Percentiles rank a stretch among this genome's conserved stretches.
Evolutionary conservation across 371 early-diverging fungal species (phyloP).

Genomic region (Syncephalastrum monosporum): DNA sequence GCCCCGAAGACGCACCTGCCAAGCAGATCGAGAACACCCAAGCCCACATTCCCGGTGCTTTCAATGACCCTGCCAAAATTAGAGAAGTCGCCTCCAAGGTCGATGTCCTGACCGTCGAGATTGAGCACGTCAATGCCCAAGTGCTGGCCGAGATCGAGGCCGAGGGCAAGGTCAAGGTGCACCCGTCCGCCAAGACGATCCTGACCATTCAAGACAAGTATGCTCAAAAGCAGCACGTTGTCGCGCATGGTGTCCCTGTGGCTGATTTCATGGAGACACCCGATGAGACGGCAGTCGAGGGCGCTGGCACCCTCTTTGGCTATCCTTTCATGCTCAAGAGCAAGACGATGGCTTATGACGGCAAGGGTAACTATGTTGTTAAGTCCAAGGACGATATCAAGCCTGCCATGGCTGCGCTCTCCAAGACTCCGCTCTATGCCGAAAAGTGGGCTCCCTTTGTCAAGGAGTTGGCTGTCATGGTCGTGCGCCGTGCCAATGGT

Average conservation of each 20-base stretch:
- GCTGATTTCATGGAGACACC: conserved; percentile 69
- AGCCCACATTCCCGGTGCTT: conserved; percentile 76
- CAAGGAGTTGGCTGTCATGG: conserved; percentile 96
- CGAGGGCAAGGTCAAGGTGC: conserved; percentile 46
- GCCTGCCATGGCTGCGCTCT: conserved; percentile 56
- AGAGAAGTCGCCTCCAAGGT: conserved; percentile 68
- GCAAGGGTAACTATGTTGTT: conserved; percentile 89
- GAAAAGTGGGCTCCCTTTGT: conserved; percentile 93
- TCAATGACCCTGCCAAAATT: conserved; percentile 77
- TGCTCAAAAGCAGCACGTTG: conserved; percentile 79
- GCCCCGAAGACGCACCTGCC: conserved; percentile 74
- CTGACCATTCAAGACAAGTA: conserved; percentile 94
- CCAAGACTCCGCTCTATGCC: conserved; percentile 72
- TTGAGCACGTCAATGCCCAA: conserved; percentile 91
- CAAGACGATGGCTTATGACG: conserved; percentile 94
- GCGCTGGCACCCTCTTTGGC: conserved; percentile 68
- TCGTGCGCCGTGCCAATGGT: conserved; percentile 80
- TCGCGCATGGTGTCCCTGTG: conserved; percentile 64
- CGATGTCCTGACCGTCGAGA: conserved; percentile 92
- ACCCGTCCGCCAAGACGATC: conserved; percentile 84
- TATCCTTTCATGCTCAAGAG: conserved; percentile 95
- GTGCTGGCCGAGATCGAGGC: conserved; percentile 69
- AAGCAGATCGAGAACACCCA: conserved; percentile 77
- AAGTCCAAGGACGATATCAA: conserved; percentile 63
- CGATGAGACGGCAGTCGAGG: conserved; percentile 45